Evolutionary conservation across 257 asterid genomes (phyloP).

Genomic region (Solanum pimpinellifolium): DNA sequence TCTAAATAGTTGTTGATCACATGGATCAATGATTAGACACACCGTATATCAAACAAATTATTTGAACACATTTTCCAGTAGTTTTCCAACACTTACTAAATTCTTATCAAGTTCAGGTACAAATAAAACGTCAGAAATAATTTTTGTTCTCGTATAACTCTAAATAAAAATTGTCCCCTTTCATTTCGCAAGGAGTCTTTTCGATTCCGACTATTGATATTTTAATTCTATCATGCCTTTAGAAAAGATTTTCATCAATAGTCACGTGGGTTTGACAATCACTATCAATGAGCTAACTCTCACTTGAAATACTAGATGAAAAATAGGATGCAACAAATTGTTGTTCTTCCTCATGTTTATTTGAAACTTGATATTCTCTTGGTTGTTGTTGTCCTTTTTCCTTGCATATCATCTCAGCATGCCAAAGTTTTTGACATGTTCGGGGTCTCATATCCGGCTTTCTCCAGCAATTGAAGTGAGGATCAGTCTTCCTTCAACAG

Average conservation of each 20-base stretch:
- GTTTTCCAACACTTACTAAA: too few species aligned
- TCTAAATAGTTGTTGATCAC: too few species aligned
- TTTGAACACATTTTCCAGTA: too few species aligned
- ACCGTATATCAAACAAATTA: too few species aligned
- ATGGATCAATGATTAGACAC: too few species aligned
- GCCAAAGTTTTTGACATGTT: background rate
- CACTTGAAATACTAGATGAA: too few species aligned
- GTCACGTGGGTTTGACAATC: too few species aligned
- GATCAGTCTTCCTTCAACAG: background rate
- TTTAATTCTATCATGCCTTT: too few species aligned
- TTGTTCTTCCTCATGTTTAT: too few species aligned
- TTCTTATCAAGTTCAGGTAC: background rate
- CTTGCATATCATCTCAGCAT: background rate
- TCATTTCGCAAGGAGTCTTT: background rate
- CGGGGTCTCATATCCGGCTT: background rate
- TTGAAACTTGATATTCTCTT: background rate
- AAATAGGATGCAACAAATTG: background rate
- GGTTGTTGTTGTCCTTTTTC: background rate
- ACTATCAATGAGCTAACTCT: too few species aligned
- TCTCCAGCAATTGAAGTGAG: background rate
- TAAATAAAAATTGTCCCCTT: background rate
- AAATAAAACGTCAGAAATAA: background rate
- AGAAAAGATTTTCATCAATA: too few species aligned
- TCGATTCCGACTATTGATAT: background rate
- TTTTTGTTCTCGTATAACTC: background rate